Evolutionary conservation across 106 monocot species (phyloP).

Genomic region (Dioscorea dumetorum): DNA sequence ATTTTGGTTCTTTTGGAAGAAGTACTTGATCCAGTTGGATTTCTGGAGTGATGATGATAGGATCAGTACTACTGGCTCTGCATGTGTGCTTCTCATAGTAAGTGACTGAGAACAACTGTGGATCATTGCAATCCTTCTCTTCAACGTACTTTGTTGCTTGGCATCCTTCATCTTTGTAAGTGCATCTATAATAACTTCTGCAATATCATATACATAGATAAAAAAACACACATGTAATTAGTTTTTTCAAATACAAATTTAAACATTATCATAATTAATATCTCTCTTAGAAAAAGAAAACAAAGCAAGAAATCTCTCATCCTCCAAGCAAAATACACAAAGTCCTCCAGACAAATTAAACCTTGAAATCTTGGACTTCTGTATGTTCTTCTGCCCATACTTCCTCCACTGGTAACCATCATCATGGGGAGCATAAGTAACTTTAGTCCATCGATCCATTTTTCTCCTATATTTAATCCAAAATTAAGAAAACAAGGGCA

Average conservation of each 20-base stretch:
- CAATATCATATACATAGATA: background rate
- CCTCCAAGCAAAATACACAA: background rate
- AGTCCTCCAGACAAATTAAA: background rate
- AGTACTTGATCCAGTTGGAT: background rate
- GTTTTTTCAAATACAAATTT: background rate
- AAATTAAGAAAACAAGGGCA: background rate
- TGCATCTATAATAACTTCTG: background rate
- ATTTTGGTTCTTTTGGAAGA: background rate
- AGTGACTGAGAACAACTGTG: background rate
- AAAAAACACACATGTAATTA: background rate
- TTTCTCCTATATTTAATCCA: background rate
- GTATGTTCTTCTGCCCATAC: slow-evolving; percentile 16
- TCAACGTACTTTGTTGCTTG: background rate
- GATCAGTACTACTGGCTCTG: no score
- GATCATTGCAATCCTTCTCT: background rate
- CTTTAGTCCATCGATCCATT: background rate
- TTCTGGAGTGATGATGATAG: background rate
- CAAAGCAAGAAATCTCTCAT: no score
- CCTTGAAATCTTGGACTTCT: background rate
- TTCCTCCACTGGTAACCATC: slow-evolving; percentile 18
- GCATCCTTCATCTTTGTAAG: background rate
- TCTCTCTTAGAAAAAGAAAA: no score
- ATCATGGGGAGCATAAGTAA: background rate
- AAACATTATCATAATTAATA: background rate
- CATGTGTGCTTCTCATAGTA: background rate